A percentile compares a stretch with the other conserved stretches of the same genome.
Evolutionary conservation across 208 protist genomes (phyloP).

Genomic region (Leishmania braziliensis): DNA sequence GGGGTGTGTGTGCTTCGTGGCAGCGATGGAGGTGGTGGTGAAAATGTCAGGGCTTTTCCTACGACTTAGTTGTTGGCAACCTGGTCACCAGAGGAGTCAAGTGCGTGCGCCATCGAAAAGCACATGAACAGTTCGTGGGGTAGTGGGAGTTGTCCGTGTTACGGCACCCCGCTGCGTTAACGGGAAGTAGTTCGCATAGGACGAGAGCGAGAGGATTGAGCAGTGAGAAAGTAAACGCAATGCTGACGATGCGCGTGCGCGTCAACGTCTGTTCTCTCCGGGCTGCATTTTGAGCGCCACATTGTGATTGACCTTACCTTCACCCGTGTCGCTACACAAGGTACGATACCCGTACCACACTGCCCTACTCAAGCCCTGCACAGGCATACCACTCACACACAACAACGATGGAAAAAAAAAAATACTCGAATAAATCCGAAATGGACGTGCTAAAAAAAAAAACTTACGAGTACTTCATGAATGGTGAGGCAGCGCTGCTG

Average conservation of each 20-base stretch:
- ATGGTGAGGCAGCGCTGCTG: background rate
- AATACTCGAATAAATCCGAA: background rate
- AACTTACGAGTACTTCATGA: background rate
- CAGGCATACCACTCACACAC: background rate
- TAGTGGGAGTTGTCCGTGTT: constrained; percentile 1
- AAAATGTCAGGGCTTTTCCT: constrained; percentile 8
- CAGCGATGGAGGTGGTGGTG: constrained; percentile 20
- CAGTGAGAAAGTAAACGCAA: background rate
- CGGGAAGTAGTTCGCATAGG: background rate
- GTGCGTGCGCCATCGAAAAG: constrained; percentile 48
- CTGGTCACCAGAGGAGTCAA: constrained; percentile 23
- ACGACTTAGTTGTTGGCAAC: background rate
- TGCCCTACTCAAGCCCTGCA: background rate
- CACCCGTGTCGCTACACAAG: background rate
- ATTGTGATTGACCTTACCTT: background rate
- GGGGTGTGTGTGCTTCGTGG: constrained; percentile 50
- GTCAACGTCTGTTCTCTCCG: background rate
- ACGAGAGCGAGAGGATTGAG: background rate
- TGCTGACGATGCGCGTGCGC: background rate
- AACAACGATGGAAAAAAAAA: background rate
- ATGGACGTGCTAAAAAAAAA: background rate
- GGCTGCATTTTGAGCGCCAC: background rate
- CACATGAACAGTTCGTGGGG: constrained; percentile 41
- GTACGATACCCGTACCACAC: background rate
- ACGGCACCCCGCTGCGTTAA: background rate